Percentiles rank a stretch among this genome's conserved stretches.
Evolutionary conservation across 2,329 filamentous ascomycete species (phyloP).

Genomic region (Colletotrichum scovillei): DNA sequence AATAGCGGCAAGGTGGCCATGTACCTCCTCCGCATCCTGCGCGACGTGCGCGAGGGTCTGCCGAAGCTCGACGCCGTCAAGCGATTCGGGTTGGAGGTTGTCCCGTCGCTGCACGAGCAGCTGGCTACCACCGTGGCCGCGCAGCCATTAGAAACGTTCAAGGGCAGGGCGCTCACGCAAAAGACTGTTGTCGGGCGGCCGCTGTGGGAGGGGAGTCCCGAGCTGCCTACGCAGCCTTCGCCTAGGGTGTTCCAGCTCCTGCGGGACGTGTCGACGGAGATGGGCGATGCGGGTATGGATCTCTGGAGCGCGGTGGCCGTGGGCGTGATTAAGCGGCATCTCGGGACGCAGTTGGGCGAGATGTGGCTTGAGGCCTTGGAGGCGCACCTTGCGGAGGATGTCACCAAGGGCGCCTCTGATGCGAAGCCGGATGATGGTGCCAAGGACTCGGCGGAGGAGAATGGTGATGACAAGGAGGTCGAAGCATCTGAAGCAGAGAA

Average conservation of each 20-base stretch:
- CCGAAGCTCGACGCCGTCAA: slow-evolving; percentile 63
- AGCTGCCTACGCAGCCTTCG: slow-evolving; percentile 83
- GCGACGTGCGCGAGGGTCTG: slow-evolving; percentile 77
- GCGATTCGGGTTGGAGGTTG: slow-evolving; percentile 68
- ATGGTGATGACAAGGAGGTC: slow-evolving; percentile 22
- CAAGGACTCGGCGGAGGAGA: slow-evolving; percentile 26
- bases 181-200: slow-evolving; percentile 69
- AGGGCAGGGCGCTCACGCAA: slow-evolving; percentile 52
- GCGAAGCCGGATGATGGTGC: slow-evolving; percentile 32
- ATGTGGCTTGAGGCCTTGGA: slow-evolving; percentile 59
- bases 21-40: slow-evolving; percentile 79
- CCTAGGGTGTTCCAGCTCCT: slow-evolving; percentile 79
- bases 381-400: slow-evolving; percentile 33
- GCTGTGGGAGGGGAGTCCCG: slow-evolving; percentile 82
- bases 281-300: slow-evolving; percentile 79
- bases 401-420: slow-evolving; percentile 24
- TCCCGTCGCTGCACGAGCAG: slow-evolving; percentile 72
- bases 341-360: slow-evolving; percentile 63
- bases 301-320: slow-evolving; percentile 83
- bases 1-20: slow-evolving; percentile 65
- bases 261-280: slow-evolving; percentile 70
- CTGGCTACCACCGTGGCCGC: slow-evolving; percentile 66
- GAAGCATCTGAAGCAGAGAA: slow-evolving; percentile 18
- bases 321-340: slow-evolving; percentile 66
- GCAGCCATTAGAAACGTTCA: slow-evolving; percentile 61